phyloP scores from a whole-genome alignment of 2,329 filamentous ascomycete genomes.

The Trichoderma semiorbis region DNA sequence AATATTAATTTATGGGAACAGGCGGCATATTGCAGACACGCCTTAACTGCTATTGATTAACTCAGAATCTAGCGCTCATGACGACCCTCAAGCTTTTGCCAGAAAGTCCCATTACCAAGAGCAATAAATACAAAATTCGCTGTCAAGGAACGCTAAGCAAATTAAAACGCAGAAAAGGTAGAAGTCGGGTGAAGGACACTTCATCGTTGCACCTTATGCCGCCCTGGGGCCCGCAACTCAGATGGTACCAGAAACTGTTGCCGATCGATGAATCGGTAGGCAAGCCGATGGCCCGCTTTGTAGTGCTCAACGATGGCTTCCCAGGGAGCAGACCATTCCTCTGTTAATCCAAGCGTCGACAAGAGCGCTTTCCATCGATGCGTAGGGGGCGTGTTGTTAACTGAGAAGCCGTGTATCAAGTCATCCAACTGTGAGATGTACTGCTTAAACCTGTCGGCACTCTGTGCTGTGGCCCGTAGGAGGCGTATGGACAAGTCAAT shows the following conservation, averaged over 20 bases:
- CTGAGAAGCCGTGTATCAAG: not conserved
- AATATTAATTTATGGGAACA: not conserved
- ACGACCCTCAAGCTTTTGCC: not conserved
- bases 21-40: not conserved
- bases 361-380: constrained; percentile 8
- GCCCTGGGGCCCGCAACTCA: not conserved
- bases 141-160: not conserved
- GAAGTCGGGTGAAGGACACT: not conserved
- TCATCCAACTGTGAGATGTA: not conserved
- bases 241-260: not conserved
- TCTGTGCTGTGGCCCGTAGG: not conserved
- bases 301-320: constrained; percentile 9
- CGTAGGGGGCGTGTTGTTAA: not conserved
- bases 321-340: constrained; percentile 2
- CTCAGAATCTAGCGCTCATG: not conserved
- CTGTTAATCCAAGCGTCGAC: not conserved
- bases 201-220: not conserved
- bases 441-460: not conserved
- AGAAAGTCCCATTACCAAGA: not conserved
- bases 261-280: not conserved
- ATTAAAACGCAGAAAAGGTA: not conserved
- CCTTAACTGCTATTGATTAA: not conserved
- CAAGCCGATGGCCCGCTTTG: not conserved
- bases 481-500: constrained; percentile 7
- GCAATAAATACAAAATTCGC: not conserved